Evolutionary conservation across 208 protist genomes (phyloP).

Genomic region (Endotrypanum monterogeii): DNA sequence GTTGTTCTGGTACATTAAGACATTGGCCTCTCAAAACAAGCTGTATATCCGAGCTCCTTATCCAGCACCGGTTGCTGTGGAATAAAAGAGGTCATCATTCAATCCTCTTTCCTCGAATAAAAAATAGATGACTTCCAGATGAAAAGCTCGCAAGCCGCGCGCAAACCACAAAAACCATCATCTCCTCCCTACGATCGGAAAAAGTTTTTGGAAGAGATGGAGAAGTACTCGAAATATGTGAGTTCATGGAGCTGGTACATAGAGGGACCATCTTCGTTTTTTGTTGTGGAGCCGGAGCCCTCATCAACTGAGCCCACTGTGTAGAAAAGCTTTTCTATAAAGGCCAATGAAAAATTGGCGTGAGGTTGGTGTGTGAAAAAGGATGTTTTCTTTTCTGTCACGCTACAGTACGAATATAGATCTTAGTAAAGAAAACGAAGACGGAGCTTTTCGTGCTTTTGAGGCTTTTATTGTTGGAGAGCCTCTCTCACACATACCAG

Average conservation of each 20-base stretch:
- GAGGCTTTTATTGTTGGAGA: not conserved
- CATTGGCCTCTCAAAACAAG: not conserved
- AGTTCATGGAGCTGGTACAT: conserved; percentile 20
- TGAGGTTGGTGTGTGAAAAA: not conserved
- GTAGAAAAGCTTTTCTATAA: not conserved
- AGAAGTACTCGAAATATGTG: conserved; percentile 20
- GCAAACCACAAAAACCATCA: not conserved
- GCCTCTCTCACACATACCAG: not conserved
- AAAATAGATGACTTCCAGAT: not conserved
- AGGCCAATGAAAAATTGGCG: too few relatives aligned
- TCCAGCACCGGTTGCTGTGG: not conserved
- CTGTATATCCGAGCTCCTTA: not conserved
- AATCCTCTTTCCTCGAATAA: not conserved
- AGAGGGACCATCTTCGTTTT: conserved; percentile 21
- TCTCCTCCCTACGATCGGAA: conserved; percentile 8
- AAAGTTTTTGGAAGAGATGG: conserved; percentile 18
- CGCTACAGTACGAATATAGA: not conserved
- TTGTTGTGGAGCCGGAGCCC: conserved; percentile 18
- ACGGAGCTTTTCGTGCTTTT: not conserved
- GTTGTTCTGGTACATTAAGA: not conserved
- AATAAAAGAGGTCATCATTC: not conserved
- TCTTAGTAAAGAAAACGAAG: not conserved
- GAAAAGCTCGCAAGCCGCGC: conserved; percentile 2
- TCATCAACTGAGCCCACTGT: not conserved
- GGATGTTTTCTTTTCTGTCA: not conserved